phyloP scores from a whole-genome alignment of 305 asterid species.

The Fraxinus albicans region DNA sequence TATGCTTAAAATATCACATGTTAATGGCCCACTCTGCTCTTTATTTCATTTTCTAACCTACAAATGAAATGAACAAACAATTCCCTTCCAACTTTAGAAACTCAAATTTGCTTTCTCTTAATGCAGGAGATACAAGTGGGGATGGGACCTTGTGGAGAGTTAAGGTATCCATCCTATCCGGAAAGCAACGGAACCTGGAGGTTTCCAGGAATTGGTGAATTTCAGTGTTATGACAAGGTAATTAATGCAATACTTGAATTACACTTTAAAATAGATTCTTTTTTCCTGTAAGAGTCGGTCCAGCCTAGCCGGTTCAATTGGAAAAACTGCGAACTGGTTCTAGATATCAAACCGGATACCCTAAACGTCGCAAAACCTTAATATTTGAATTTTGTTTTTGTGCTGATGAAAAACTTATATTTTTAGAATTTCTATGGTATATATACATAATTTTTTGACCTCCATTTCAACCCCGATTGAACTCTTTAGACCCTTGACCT shows the following conservation, averaged over 20 bases:
- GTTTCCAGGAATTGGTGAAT: slow-evolving; percentile 93
- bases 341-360: not conserved
- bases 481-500: not conserved
- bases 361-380: not conserved
- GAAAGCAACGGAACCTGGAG: slow-evolving; percentile 96
- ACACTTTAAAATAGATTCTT: not conserved
- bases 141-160: slow-evolving; percentile 97
- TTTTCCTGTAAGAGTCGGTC: not conserved
- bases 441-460: not conserved
- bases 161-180: slow-evolving; percentile 96
- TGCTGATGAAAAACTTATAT: not conserved
- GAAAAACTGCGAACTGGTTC: not conserved
- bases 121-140: slow-evolving; percentile 94
- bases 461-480: not conserved
- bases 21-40: not conserved
- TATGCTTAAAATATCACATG: not conserved
- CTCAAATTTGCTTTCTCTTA: slow-evolving; percentile 14
- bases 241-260: not conserved
- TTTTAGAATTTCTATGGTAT: not conserved
- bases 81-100: slow-evolving; percentile 6
- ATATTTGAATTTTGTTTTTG: not conserved
- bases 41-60: not conserved
- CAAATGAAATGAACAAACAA: not conserved
- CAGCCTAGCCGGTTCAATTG: not conserved
- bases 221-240: slow-evolving; percentile 96